phyloP scores from a whole-genome alignment of 345 rosid species.

The Limnanthes douglasii region DNA sequence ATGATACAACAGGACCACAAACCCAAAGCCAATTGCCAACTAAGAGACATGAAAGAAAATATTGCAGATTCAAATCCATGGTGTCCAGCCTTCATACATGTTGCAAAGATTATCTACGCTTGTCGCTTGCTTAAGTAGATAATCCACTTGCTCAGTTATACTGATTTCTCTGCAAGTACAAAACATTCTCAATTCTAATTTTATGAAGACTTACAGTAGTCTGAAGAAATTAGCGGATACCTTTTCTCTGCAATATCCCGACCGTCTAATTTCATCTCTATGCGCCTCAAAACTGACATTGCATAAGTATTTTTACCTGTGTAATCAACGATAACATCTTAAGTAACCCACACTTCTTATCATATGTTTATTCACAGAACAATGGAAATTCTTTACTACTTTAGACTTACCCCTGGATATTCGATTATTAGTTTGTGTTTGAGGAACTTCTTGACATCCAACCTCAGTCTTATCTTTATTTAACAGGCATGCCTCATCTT shows the following conservation, averaged over 20 bases:
- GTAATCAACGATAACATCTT: constrained; percentile 4
- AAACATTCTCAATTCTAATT: too few relatives aligned
- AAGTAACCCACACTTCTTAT: background rate
- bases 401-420: constrained; percentile 43
- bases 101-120: constrained; percentile 85
- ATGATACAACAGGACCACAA: too few relatives aligned
- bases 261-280: constrained; percentile 84
- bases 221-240: constrained; percentile 27
- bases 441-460: constrained; percentile 27
- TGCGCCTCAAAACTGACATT: constrained; percentile 50
- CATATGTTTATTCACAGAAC: background rate
- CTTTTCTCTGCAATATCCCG: constrained; percentile 46
- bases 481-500: constrained; percentile 17
- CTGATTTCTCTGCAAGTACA: constrained; percentile 40
- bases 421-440: constrained; percentile 18
- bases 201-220: too few relatives aligned
- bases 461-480: constrained; percentile 21
- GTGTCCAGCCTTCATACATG: constrained; percentile 99
- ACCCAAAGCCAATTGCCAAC: too few relatives aligned
- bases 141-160: constrained; percentile 70
- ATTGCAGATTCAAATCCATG: constrained; percentile 87
- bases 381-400: too few relatives aligned
- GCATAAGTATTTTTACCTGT: constrained; percentile 85
- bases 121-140: constrained; percentile 73
- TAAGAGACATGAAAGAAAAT: too few relatives aligned